Percentiles rank a stretch among this genome's conserved stretches.
These are phyloP conservation scores for Venturia nashicola DNA, from an alignment of 2,329 filamentous ascomycete species.

Conservation along the genomic window DNA sequence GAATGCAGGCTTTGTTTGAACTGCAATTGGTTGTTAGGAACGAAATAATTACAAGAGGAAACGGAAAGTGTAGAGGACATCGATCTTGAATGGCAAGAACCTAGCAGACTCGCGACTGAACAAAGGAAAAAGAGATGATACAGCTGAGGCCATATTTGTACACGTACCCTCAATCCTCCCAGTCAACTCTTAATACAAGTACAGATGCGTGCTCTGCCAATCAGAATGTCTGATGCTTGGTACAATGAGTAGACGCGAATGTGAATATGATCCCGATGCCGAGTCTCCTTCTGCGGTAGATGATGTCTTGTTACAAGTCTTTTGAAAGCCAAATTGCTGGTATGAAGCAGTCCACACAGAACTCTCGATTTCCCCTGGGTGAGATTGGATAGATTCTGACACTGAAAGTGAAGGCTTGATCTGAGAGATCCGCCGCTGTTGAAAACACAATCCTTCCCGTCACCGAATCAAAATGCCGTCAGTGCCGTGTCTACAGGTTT, in stretches of 20 bases:
- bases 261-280: neutral
- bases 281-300: neutral
- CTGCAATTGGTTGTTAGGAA: constrained; percentile 4
- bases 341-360: constrained; percentile 5
- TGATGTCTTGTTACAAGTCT: neutral
- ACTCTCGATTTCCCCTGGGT: neutral
- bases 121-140: constrained; percentile 1
- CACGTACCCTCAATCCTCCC: constrained; percentile 2
- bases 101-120: neutral
- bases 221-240: neutral
- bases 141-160: constrained; percentile 1
- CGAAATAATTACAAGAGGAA: neutral
- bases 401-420: neutral
- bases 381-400: neutral
- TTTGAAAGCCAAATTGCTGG: neutral
- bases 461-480: neutral
- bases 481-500: neutral
- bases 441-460: neutral
- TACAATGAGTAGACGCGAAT: constrained; percentile 3
- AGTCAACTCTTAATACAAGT: neutral
- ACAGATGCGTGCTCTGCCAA: neutral
- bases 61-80: neutral
- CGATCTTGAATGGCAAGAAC: neutral
- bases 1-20: constrained; percentile 3
- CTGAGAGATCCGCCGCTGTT: neutral